Evolutionary conservation across 2,329 filamentous ascomycete genomes (phyloP).

Genomic region (Biscogniauxia sp.): DNA sequence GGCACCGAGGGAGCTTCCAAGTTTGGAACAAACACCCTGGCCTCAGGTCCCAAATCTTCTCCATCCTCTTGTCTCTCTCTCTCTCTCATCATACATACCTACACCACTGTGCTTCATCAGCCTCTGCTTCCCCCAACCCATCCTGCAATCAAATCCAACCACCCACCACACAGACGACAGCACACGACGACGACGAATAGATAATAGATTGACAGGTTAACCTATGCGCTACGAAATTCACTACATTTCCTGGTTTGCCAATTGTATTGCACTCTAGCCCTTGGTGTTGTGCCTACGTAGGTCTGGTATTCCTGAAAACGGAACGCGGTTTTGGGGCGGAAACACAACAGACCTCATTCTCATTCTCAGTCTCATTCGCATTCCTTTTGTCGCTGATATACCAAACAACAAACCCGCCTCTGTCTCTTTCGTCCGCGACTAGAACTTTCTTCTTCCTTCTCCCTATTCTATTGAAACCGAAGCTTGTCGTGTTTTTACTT

Average conservation of each 20-base stretch:
- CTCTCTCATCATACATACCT: not conserved
- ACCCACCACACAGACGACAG: not conserved
- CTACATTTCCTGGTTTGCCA: not conserved
- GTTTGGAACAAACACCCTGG: conserved; percentile 13
- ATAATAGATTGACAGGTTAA: not conserved
- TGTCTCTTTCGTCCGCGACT: too few relatives aligned
- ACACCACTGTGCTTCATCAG: too few relatives aligned
- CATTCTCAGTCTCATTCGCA: not conserved
- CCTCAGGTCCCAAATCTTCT: conserved; percentile 10
- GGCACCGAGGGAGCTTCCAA: not conserved
- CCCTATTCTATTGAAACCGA: not conserved
- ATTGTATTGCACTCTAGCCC: too few relatives aligned
- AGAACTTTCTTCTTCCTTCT: too few relatives aligned
- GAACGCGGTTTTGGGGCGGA: too few relatives aligned
- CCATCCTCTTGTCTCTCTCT: not conserved
- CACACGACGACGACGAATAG: not conserved
- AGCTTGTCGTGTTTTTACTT: not conserved
- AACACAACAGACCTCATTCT: too few relatives aligned
- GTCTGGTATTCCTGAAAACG: too few relatives aligned
- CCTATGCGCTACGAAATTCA: not conserved
- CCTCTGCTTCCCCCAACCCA: too few relatives aligned
- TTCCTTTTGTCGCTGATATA: not conserved
- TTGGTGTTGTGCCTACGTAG: too few relatives aligned
- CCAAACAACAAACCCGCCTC: too few relatives aligned
- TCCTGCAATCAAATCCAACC: not conserved